A percentile compares a stretch with the other conserved stretches of the same genome.
Conservation (phyloP, 345 rosid species). For the Pistacia vera region DNA sequence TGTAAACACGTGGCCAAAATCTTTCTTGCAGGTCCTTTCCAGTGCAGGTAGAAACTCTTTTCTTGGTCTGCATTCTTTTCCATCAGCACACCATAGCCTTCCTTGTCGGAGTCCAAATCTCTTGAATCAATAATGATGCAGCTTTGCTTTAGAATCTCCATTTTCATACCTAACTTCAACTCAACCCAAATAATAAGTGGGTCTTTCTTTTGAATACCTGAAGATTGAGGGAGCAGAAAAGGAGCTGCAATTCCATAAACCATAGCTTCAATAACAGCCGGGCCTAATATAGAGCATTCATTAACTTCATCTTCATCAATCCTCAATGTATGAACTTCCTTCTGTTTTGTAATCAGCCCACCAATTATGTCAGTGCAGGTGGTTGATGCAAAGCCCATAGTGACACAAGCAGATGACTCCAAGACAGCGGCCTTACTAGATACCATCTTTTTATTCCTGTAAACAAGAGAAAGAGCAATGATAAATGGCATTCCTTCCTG, state of each 20-base stretch:
- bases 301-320: background rate
- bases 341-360: background rate
- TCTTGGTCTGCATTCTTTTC: background rate
- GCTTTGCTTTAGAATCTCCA: conserved; percentile 9
- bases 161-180: background rate
- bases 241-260: background rate
- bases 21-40: conserved; percentile 10
- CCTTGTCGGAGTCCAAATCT: background rate
- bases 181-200: background rate
- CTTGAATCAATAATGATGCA: background rate
- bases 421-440: background rate
- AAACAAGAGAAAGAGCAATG: background rate
- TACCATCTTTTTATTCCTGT: conserved; percentile 6
- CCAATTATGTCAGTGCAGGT: conserved; percentile 7
- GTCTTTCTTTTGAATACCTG: background rate
- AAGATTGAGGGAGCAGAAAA: background rate
- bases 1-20: background rate
- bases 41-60: background rate
- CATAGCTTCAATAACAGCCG: conserved; percentile 3
- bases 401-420: background rate
- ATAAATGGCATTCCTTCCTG: conserved; percentile 7
- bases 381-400: conserved; percentile 8
- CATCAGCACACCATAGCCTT: background rate
- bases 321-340: background rate
- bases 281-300: background rate